Evolutionary conservation across 2,329 filamentous ascomycete species (phyloP), one percentile per base, ranked within the genome.

Genomic region (Cladosporium sp.): DNA sequence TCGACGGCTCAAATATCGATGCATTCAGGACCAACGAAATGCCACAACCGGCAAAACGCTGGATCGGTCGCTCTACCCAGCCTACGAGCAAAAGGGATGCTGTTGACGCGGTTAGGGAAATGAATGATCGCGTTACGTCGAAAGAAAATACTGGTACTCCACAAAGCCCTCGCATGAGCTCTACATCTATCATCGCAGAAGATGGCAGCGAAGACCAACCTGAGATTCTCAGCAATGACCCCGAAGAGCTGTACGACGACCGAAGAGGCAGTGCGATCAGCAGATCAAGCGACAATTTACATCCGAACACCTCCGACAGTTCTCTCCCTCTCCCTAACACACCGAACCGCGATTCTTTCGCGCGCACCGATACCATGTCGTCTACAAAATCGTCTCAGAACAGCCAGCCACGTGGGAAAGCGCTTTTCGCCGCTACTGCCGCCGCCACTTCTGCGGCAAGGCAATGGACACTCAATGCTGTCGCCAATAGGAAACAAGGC

Each of bases 391-490:
- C 56, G 5, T 52, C 47, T 15, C 50, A 59, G 19, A 40, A 34
- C 5, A 55, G 40, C 20, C 50, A 55, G 39, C 22, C 42, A 9
- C 63, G 64, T 17, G 65, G 66, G 49, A 65, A 67, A 20, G 69
- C 62, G 28, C 42, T 72, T 8, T 62, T 72, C 8, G 68, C 70
- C 11, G 67, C 68, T 8, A 69, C 69, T 11, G 68, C 67, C 0
- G 68, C 69, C n/a, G 70, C 69, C 8, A 70, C 70, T 4, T 69
- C 58, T 15, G 70, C 70, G 5, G 70, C 69, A 37, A 60, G 64
- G 5, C 69, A 64, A 36, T 72, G 69, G 69, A 61, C 64, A 8
- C 69, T 69, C 65, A 71, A 70, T 22, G 64, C 69, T 3, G 60
- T 69, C 8, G 60, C 61, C 54, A 70, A 59, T 60, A 58, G 60